Conservation (phyloP, 1,284 basidiomycete genomes). For the Moniliella sp. region DNA sequence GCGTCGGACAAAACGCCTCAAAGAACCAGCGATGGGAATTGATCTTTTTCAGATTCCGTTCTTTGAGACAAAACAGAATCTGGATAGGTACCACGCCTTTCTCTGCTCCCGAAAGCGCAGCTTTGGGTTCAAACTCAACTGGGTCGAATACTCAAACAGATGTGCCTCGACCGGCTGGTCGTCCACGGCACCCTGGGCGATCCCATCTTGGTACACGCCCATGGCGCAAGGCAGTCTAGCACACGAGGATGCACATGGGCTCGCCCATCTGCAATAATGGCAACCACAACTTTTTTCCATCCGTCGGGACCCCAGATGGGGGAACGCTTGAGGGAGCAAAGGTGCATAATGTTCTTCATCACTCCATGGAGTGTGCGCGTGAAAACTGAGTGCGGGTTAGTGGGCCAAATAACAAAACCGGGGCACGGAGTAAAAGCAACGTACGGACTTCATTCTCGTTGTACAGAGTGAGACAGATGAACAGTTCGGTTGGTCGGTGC, state of each 20-base stretch:
- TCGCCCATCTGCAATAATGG: background rate
- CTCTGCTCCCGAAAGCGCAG: conserved; percentile 1
- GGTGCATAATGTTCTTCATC: conserved; percentile 7
- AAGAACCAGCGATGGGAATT: conserved; percentile 29
- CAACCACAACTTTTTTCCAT: conserved; percentile 5
- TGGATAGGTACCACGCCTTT: conserved; percentile 5
- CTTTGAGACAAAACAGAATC: conserved; percentile 7
- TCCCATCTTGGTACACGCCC: conserved; percentile 3
- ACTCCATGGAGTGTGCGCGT: conserved; percentile 4
- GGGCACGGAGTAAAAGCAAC: too few species aligned
- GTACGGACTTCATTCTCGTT: conserved; percentile 24
- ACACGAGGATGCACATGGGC: background rate
- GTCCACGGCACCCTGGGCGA: conserved; percentile 2
- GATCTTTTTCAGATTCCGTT: conserved; percentile 17
- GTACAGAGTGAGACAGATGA: conserved; percentile 31
- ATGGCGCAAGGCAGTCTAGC: background rate
- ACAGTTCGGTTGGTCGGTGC: conserved; percentile 23
- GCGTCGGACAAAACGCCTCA: conserved; percentile 19
- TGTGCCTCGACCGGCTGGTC: conserved; percentile 5
- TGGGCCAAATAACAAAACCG: too few species aligned
- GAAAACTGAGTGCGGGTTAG: too few species aligned
- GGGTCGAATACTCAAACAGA: conserved; percentile 7
- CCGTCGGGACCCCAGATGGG: conserved; percentile 6
- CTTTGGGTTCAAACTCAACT: conserved; percentile 1
- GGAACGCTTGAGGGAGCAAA: conserved; percentile 2